Base-by-base conservation (phyloP, 306 rosid species). In the Cicer cuneatum region DNA sequence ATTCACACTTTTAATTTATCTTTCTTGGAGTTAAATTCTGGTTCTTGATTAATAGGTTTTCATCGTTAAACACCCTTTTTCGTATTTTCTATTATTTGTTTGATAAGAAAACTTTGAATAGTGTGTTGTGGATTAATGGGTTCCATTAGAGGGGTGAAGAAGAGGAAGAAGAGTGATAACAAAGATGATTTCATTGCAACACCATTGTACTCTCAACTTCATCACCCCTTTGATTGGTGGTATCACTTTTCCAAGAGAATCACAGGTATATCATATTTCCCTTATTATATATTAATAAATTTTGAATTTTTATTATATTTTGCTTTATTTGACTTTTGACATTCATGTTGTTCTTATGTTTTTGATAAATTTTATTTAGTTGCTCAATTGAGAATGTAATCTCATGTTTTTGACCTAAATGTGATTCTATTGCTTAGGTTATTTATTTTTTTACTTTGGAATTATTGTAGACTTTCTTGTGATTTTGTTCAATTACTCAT, bases 181-280 rank as follows among this genome's bases (percentile, higher is more conserved):
- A 87, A 80, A 80, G 87, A 89, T 64, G 83, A 86, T 82, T 87
- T 51, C 82, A 70, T 86, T 73, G 80, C 67, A 67, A 81, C 85
- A 76, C 80, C 88, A 77, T 74, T 85, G 54, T 73, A 68, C 47
- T 73, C 87, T 52, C 91, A 84, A 45, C 72, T 56, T 42, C 84
- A 80, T 76, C 84, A 75, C 69, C 83, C 93, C 70, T 64, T 72
- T 81, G 98, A 93, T 89, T 90, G 96, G 98, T 93, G 98, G 98
- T 87, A 85, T 33, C 88, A 72, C 74, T 93, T 93, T 77, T 86
- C 93, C 53, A 85, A 15, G 65, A 89, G 93, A 86, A 89, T 93
- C 78, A 79, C 88, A 62, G 98, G 98, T 5, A 54, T 52, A 24
- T 7, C 14, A 1, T 52, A 49, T 15, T n/a, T n/a, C 18, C 18